phyloP scores from a whole-genome alignment of 768 basidiomycete genomes.

The Hericium erinaceus region DNA sequence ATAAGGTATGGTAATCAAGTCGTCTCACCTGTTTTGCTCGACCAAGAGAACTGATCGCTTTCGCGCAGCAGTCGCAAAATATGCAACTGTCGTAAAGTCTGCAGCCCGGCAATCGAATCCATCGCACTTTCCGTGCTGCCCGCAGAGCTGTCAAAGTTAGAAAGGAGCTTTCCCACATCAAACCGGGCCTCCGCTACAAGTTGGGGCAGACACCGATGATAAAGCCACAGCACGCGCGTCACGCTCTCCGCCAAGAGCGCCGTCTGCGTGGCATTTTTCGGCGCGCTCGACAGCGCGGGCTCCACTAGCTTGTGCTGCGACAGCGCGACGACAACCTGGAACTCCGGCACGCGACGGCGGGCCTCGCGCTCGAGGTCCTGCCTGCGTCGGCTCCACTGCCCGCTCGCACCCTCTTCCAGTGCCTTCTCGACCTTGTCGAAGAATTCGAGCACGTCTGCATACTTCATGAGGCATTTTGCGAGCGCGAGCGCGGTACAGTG shows the following conservation, averaged over 20 bases:
- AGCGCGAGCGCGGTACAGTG: constrained; percentile 78
- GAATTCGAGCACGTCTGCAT: constrained; percentile 38
- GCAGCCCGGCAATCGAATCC: constrained; percentile 29
- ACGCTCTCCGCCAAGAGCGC: constrained; percentile 73
- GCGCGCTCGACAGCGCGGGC: background rate
- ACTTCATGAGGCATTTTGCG: constrained; percentile 68
- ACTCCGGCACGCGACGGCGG: constrained; percentile 72
- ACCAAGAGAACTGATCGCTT: constrained; percentile 76
- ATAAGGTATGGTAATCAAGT: background rate
- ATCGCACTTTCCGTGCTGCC: constrained; percentile 20
- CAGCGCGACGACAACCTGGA: constrained; percentile 78
- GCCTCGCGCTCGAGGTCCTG: constrained; percentile 70
- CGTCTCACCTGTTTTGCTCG: constrained; percentile 52
- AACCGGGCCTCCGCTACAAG: constrained; percentile 75
- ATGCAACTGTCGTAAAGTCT: constrained; percentile 66
- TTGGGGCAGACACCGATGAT: constrained; percentile 67
- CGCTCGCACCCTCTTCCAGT: constrained; percentile 55
- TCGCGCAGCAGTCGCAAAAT: constrained; percentile 64
- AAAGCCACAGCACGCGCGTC: constrained; percentile 75
- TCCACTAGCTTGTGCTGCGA: constrained; percentile 38
- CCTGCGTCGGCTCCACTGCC: constrained; percentile 63
- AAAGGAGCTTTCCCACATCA: constrained; percentile 75
- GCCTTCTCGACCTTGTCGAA: constrained; percentile 41
- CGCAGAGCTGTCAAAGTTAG: constrained; percentile 28
- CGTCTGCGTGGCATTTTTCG: constrained; percentile 29